These are phyloP conservation scores for Hansenula sp. DNA, from an alignment of 1,139 yeast genomes.

Conservation along the genomic window DNA sequence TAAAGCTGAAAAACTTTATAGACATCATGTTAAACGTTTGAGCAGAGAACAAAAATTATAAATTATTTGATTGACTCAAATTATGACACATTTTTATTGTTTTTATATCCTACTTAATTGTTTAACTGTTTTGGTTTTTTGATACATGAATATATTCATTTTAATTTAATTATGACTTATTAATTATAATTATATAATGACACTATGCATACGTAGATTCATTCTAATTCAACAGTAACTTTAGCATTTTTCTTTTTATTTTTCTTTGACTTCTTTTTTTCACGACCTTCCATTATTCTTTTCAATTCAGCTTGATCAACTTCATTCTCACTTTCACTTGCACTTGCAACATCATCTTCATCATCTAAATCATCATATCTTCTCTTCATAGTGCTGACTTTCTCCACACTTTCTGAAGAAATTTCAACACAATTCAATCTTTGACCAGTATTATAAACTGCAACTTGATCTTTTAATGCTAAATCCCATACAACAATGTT, in stretches of 20 bases:
- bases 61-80: not conserved
- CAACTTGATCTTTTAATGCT: slow-evolving; percentile 65
- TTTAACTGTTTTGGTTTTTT: not conserved
- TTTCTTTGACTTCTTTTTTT: slow-evolving; percentile 39
- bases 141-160: not conserved
- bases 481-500: slow-evolving; percentile 89
- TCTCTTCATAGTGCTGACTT: slow-evolving; percentile 66
- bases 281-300: slow-evolving; percentile 34
- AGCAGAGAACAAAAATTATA: slow-evolving; percentile 34
- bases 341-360: slow-evolving; percentile 35
- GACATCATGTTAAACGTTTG: slow-evolving; percentile 74
- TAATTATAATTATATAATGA: not conserved
- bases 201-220: slow-evolving; percentile 7
- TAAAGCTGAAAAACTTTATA: slow-evolving; percentile 77
- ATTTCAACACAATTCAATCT: slow-evolving; percentile 82
- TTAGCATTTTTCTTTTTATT: slow-evolving; percentile 36
- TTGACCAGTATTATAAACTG: slow-evolving; percentile 91
- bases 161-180: no score
- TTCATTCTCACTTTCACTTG: slow-evolving; percentile 57
- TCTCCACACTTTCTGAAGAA: slow-evolving; percentile 77
- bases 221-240: slow-evolving; percentile 55
- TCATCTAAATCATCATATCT: slow-evolving; percentile 42
- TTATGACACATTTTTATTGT: not conserved
- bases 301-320: slow-evolving; percentile 34
- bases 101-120: no score